Base-by-base conservation (phyloP, 768 basidiomycete species). In the Paxillus rubicundulus region DNA sequence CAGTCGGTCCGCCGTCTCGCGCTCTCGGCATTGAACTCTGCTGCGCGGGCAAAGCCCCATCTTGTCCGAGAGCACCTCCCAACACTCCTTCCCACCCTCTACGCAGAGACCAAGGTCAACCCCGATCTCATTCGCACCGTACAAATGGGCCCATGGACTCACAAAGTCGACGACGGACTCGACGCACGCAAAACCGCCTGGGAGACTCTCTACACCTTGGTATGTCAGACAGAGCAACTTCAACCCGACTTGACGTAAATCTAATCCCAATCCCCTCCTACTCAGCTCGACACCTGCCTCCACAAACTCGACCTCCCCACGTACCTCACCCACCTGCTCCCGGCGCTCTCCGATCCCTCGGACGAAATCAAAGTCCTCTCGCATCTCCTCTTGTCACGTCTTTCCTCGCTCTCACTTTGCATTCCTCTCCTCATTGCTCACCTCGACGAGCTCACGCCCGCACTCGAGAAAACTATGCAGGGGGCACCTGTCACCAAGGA, bases 321-420 rank as follows among this genome's bases (percentile, higher is more conserved):
- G 40, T 94, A 96, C 76, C 78, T 98, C 20, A 79, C 77, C 20
- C 82, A 85, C 42, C 87, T 98, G 42, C 78, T 96, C 45, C 81
- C 82, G 1, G 95, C 92, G 1, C 81, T 98, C 12, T 75, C 79
- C 2, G 97, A 99, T 67, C 86, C 88, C 49, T 90, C 90, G 5
- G 94, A 98, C 67, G 97, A 98, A 67, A 91, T 99, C 76, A 98
- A 98, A 70, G 92, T 98, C 42, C 83, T 98, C 53, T 93, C 87
- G 47, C 92, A 96, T 70, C 91, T 99, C 83, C 89, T 96, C 76
- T 80, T 98, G 36, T 91, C 92, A 77, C 86, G 94, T 9, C 82
- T 98, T 14, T 84, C 92, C 8, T 85, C 89, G 30, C 84, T 98
- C 21, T 78, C 87, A 1, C 39, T 64, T 17, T 68, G 61, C 37